Conservation (phyloP, 1,284 basidiomycete genomes). For the Pseudozyma sp. region DNA sequence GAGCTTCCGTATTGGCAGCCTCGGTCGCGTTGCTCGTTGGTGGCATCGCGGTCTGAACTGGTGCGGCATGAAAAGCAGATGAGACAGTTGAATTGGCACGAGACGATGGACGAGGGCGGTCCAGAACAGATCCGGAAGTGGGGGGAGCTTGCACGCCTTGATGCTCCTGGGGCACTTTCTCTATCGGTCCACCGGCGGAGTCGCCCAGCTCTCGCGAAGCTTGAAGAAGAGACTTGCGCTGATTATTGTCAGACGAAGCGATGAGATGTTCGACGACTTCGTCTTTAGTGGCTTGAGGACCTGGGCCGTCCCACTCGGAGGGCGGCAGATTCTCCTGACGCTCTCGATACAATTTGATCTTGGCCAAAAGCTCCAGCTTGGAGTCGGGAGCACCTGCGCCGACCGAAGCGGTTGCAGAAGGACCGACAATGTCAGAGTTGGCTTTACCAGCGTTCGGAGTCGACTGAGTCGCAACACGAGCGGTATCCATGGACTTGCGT, state of each 20-base stretch:
- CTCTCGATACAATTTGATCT: slow-evolving; percentile 63
- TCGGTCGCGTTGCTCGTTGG: neutral
- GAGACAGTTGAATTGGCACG: slow-evolving; percentile 27
- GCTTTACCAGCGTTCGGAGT: slow-evolving; percentile 11
- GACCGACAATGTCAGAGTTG: slow-evolving; percentile 29
- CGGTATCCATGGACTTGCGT: slow-evolving; percentile 23
- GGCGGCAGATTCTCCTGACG: slow-evolving; percentile 60
- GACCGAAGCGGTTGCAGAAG: slow-evolving; percentile 3
- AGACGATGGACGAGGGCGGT: slow-evolving; percentile 36
- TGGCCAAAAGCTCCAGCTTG: slow-evolving; percentile 52
- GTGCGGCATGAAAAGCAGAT: slow-evolving; percentile 14
- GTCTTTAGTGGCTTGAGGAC: slow-evolving; percentile 46
- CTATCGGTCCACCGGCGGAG: neutral
- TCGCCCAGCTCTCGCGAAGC: slow-evolving; percentile 22
- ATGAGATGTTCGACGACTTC: slow-evolving; percentile 52
- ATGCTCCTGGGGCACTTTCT: neutral
- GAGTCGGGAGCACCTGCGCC: slow-evolving; percentile 7
- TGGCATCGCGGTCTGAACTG: neutral
- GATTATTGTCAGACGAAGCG: slow-evolving; percentile 22
- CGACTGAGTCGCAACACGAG: slow-evolving; percentile 3
- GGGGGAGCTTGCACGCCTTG: neutral
- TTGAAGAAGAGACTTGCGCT: slow-evolving; percentile 26
- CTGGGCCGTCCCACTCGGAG: slow-evolving; percentile 50
- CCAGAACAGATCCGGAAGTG: slow-evolving; percentile 13
- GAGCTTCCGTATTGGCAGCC: neutral